Percentiles rank a stretch among this genome's conserved stretches.
Conservation (phyloP, 768 basidiomycete species). For the Dioszegia crocea region DNA sequence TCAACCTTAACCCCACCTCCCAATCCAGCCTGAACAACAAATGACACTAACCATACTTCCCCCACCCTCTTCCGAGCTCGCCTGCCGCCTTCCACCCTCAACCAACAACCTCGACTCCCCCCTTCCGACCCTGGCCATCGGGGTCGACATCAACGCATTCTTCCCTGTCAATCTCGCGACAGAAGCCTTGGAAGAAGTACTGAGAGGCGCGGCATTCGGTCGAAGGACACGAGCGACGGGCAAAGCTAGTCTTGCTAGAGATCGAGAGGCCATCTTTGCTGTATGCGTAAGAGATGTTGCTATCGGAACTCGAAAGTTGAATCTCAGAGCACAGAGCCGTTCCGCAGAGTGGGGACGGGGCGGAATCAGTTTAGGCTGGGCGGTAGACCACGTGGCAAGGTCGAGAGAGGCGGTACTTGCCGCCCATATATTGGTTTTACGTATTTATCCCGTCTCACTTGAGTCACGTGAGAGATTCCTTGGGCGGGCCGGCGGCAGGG, state of each 20-base stretch:
- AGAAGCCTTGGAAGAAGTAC: conserved; percentile 6
- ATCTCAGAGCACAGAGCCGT: too few relatives aligned
- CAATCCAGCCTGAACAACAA: background rate
- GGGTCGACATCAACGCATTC: conserved; percentile 38
- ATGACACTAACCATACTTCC: conserved; percentile 38
- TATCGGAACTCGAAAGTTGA: background rate
- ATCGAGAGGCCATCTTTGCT: conserved; percentile 34
- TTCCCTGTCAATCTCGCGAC: conserved; percentile 18
- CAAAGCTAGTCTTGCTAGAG: conserved; percentile 19
- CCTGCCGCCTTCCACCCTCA: conserved; percentile 30
- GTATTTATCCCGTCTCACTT: background rate
- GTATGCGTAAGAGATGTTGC: background rate
- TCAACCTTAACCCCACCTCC: background rate
- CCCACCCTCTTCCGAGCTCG: conserved; percentile 39
- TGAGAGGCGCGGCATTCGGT: too few relatives aligned
- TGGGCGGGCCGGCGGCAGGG: too few relatives aligned
- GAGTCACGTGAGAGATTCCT: background rate
- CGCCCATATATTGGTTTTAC: too few relatives aligned
- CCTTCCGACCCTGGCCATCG: conserved; percentile 41
- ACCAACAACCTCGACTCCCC: conserved; percentile 33
- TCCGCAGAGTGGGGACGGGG: background rate
- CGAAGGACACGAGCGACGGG: background rate
- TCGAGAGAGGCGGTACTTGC: too few relatives aligned
- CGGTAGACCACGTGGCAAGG: background rate
- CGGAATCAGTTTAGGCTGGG: background rate